Percentiles rank a stretch among this genome's conserved stretches.
Conservation (phyloP, 345 rosid species). For the Syzygium aqueum region DNA sequence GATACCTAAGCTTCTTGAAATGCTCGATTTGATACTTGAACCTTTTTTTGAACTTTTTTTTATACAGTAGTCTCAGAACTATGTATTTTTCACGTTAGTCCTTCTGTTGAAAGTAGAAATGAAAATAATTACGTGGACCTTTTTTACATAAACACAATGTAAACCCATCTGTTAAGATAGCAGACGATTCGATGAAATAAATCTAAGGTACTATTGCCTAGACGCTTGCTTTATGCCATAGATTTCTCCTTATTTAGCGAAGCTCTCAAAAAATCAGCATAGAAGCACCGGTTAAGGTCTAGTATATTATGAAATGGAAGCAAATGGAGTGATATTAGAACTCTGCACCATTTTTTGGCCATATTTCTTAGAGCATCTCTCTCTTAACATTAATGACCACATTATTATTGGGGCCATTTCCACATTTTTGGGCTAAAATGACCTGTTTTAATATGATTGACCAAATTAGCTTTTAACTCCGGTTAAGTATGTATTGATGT, state of each 20-base stretch:
- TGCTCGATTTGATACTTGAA: not conserved
- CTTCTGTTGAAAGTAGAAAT: not conserved
- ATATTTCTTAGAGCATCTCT: no score
- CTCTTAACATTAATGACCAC: no score
- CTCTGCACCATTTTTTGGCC: no score
- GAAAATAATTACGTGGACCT: not conserved
- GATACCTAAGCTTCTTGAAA: accelerated
- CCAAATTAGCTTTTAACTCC: no score
- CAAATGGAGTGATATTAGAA: no score
- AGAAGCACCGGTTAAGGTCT: not conserved
- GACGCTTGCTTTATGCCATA: not conserved
- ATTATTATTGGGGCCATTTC: no score
- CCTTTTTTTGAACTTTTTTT: not conserved
- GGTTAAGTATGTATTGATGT: no score
- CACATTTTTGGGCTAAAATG: no score
- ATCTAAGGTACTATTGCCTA: not conserved
- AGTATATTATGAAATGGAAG: not conserved
- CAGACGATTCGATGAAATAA: not conserved
- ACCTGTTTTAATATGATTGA: no score
- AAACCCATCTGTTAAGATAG: not conserved
- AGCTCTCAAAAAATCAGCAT: not conserved
- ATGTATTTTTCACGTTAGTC: no score
- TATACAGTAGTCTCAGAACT: no score
- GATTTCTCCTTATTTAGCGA: not conserved
- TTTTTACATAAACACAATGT: not conserved